A percentile compares a stretch with the other conserved stretches of the same genome.
Conservation (phyloP, 2,329 filamentous ascomycete species). For the Ascochyta pisi region DNA sequence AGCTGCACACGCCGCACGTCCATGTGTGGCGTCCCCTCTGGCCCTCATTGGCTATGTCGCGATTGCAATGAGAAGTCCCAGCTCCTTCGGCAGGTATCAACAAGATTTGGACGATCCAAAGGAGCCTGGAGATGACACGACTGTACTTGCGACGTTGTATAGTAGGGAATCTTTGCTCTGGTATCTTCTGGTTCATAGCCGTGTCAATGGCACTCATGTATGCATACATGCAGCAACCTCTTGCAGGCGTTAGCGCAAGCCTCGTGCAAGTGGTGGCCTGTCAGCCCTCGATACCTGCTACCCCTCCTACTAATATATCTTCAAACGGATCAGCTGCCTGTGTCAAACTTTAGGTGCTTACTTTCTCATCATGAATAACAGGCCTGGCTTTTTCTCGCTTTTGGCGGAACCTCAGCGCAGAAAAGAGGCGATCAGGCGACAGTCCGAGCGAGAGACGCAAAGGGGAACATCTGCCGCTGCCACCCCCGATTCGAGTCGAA, state of each 20-base stretch:
- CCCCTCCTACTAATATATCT: background rate
- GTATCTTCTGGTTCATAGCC: too few species aligned
- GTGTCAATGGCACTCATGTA: too few species aligned
- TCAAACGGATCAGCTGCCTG: background rate
- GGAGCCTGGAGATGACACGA: too few species aligned
- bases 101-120: too few species aligned
- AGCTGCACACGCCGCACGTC: too few species aligned
- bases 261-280: background rate
- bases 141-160: too few species aligned
- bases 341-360: background rate
- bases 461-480: background rate
- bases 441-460: background rate
- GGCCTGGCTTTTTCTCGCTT: background rate
- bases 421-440: background rate
- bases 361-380: background rate
- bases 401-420: background rate
- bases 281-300: background rate
- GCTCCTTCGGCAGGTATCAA: too few species aligned
- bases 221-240: background rate
- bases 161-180: too few species aligned
- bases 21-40: too few species aligned
- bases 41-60: too few species aligned
- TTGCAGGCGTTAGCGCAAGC: conserved; percentile 1
- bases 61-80: too few species aligned
- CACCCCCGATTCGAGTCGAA: background rate